phyloP scores from a whole-genome alignment of 1,284 basidiomycete species.

The Boletus chippewaensis region DNA sequence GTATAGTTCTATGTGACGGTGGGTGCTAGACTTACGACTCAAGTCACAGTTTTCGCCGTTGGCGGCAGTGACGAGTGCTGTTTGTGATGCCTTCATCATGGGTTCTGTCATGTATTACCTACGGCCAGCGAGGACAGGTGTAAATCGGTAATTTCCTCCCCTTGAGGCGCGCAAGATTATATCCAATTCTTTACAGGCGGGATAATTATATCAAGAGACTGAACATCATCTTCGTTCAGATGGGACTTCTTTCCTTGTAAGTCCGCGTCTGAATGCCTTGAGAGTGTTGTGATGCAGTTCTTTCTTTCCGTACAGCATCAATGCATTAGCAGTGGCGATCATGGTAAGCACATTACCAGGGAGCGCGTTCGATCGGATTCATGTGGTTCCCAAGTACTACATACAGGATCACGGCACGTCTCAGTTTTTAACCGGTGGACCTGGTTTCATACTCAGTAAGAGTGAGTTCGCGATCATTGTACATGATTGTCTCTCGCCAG shows the following conservation, averaged over 20 bases:
- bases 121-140: constrained; percentile 11
- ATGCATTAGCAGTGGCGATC: constrained; percentile 7
- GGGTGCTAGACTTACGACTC: background rate
- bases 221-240: constrained; percentile 21
- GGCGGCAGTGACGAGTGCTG: constrained; percentile 10
- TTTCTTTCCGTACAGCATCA: constrained; percentile 12
- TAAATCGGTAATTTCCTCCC: constrained; percentile 9
- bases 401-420: constrained; percentile 1
- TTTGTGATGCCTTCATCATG: constrained; percentile 22
- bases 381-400: constrained; percentile 13
- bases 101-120: constrained; percentile 21
- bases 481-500: background rate
- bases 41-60: constrained; percentile 5
- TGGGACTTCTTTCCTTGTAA: constrained; percentile 24
- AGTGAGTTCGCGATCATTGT: constrained; percentile 5
- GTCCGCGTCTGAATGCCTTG: background rate
- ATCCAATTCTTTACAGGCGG: background rate
- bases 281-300: background rate
- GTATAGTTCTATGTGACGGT: background rate
- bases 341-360: constrained; percentile 10
- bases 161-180: background rate
- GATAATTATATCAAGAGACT: constrained; percentile 14
- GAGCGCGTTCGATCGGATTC: background rate
- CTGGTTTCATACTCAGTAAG: constrained; percentile 14
- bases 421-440: constrained; percentile 6